Percentiles rank a stretch among this genome's conserved stretches.
Evolutionary conservation across 139 green algal species (phyloP).

Genomic region (Chlorella sp.): DNA sequence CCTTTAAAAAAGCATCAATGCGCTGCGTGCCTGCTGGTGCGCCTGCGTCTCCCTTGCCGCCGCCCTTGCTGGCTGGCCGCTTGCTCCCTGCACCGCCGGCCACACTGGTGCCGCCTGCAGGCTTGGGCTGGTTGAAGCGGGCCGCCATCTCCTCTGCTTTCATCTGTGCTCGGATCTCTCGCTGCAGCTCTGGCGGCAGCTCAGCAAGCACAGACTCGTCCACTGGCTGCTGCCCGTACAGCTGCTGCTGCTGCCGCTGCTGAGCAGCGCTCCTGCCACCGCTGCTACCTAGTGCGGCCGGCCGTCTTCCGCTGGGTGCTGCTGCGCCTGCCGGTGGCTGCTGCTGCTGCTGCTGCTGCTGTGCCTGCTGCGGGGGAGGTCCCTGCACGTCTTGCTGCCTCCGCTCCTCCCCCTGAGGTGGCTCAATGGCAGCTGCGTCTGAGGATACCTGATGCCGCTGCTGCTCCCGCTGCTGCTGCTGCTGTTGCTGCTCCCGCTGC

Average conservation of each 20-base stretch:
- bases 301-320: background rate
- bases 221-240: background rate
- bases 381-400: background rate
- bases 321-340: background rate
- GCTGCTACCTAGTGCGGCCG: background rate
- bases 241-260: conserved; percentile 5
- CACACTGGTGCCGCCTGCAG: background rate
- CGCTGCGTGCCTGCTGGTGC: background rate
- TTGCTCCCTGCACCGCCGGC: background rate
- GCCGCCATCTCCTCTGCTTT: conserved; percentile 1
- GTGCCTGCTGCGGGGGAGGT: background rate
- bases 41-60: background rate
- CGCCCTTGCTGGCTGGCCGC: background rate
- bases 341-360: background rate
- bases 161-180: conserved; percentile 37
- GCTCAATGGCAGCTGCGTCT: background rate
- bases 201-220: conserved; percentile 41
- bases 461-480: background rate
- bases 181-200: conserved; percentile 41
- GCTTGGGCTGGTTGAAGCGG: background rate
- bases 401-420: background rate
- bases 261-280: too few relatives aligned
- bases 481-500: background rate
- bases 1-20: conserved; percentile 5
- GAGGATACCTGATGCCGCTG: background rate